Base-by-base conservation (phyloP, 2,329 filamentous ascomycete species). In the Aspergillus sp. region DNA sequence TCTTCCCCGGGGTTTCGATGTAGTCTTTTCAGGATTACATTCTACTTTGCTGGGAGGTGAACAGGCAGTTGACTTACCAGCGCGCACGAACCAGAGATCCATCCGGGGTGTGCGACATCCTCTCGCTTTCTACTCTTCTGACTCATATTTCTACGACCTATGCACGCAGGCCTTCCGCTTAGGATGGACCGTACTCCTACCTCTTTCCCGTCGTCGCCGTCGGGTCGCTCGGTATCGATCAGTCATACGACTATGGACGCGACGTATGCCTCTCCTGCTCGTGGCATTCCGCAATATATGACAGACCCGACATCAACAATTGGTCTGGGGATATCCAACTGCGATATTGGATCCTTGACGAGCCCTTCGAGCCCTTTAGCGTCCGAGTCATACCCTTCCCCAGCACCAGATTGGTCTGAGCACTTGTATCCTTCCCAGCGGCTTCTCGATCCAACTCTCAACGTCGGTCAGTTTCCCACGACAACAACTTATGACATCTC, bases 321-420 rank as follows among this genome's bases (percentile, higher is more conserved):
- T 24, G 68, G 70, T 9, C 51, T 73, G 22, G 71, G 70, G 2
- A 69, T 73, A 20, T 61, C 65, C 10, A 53, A 61, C 41, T 62
- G 62, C 48, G 60, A 56, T 7, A 55, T 62, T n/a, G 63, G 64
- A n/a, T 45, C 59, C 22, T 38, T 55, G 2, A 56, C 58, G 20
- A 51, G 57, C n/a, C 61, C 64, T n/a, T 30, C 62, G 24, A 55
- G 56, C 16, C 51, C 58, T 11, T 64, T 56, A 35, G 35, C 60
- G 13, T 48, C 60, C 20, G 52, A 61, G 17, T 33, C 60, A 17
- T 62, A 63, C 24, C 50, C 63, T 11, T 49, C 60, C 19, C 47
- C 63, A 4, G 38, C 62, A 19, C 51, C 58, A 11, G 51, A 52
- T 26, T 67, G 65, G 57, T 51, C 63, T 13, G 58, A 59, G 19